These are phyloP conservation scores for Akanthomyces muscarius DNA, from an alignment of 2,329 filamentous ascomycete species.

Conservation along the genomic window DNA sequence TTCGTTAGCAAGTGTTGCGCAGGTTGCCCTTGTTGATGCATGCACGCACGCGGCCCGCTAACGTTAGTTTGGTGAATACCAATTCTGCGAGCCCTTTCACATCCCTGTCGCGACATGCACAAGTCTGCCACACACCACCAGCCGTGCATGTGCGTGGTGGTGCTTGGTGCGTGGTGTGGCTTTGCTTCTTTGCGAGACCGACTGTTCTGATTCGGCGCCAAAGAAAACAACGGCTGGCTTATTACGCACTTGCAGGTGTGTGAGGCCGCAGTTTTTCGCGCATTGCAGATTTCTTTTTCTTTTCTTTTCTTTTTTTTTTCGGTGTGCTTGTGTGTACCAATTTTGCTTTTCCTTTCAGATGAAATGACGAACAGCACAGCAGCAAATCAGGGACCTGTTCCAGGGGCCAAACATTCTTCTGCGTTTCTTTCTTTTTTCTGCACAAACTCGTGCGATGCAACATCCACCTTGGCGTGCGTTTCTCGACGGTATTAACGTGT, in stretches of 20 bases:
- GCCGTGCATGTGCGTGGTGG: too few species aligned
- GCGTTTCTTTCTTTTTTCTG: neutral
- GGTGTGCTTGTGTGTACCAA: too few species aligned
- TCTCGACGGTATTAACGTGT: neutral
- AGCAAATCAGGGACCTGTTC: too few species aligned
- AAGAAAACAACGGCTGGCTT: neutral
- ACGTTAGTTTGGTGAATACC: too few species aligned
- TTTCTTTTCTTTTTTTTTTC: neutral
- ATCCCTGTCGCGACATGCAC: neutral
- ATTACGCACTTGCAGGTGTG: neutral
- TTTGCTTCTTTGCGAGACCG: neutral
- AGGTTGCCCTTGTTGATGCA: neutral
- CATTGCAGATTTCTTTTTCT: neutral
- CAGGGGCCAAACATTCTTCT: neutral
- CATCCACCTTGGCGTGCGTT: neutral
- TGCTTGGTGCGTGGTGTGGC: too few species aligned
- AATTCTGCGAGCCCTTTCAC: too few species aligned
- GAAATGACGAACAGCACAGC: too few species aligned
- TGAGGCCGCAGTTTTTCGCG: neutral
- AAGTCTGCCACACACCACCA: neutral
- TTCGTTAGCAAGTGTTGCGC: slow-evolving; percentile 1
- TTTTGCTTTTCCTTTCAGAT: neutral
- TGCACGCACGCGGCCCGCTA: too few species aligned
- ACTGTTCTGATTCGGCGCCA: neutral
- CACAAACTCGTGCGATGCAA: neutral